Conservation (phyloP, 805 yeast genomes). For the Lipomyces spencermartinsiae region DNA sequence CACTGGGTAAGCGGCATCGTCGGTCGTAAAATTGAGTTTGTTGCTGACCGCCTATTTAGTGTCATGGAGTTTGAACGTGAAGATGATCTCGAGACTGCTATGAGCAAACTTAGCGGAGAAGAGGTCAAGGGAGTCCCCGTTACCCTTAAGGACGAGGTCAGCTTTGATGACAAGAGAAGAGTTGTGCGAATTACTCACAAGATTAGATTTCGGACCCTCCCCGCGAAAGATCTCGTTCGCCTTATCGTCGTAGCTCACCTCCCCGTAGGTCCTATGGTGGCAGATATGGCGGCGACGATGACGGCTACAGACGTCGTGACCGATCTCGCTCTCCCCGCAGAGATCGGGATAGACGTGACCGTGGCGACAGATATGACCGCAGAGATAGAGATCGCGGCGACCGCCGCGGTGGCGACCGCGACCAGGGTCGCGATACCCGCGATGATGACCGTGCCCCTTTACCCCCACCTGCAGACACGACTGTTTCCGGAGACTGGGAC, state of each 20-base stretch:
- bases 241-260: constrained; percentile 36
- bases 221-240: constrained; percentile 42
- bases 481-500: constrained; percentile 24
- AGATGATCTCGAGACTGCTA: constrained; percentile 74
- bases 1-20: constrained; percentile 41
- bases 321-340: constrained; percentile 34
- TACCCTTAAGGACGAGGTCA: constrained; percentile 74
- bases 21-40: neutral
- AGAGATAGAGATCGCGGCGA: constrained; percentile 52
- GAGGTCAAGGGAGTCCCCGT: constrained; percentile 73
- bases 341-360: constrained; percentile 41
- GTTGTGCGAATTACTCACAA: neutral
- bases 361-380: constrained; percentile 30
- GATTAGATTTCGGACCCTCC: constrained; percentile 19
- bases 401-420: constrained; percentile 49
- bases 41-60: constrained; percentile 28
- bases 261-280: constrained; percentile 33
- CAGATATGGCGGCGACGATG: constrained; percentile 37
- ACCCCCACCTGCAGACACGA: constrained; percentile 24
- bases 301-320: constrained; percentile 25
- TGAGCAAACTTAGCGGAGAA: constrained; percentile 70
- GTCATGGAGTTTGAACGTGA: constrained; percentile 51
- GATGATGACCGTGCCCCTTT: constrained; percentile 32
- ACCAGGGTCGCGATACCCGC: constrained; percentile 37
- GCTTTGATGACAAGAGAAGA: neutral